Conservation (phyloP, 2,329 filamentous ascomycete species). For the Uncinocarpus reesii region DNA sequence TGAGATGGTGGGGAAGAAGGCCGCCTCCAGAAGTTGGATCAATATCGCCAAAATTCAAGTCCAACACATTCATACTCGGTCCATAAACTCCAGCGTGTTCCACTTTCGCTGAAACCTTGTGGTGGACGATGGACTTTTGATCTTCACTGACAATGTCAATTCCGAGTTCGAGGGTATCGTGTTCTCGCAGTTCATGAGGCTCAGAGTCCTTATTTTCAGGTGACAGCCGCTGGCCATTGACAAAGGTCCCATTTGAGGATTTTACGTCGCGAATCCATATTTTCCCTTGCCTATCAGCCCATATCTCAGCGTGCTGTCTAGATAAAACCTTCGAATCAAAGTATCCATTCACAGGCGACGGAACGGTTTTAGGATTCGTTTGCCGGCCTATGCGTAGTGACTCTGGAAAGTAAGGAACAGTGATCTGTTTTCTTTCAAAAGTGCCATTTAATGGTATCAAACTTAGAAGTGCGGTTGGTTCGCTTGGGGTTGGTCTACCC, state of each 20-base stretch:
- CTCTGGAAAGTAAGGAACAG: constrained; percentile 88
- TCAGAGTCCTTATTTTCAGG: constrained; percentile 94
- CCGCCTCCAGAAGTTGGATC: constrained; percentile 64
- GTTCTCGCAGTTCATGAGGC: constrained; percentile 81
- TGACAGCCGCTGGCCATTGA: constrained; percentile 82
- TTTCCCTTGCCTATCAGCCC: constrained; percentile 74
- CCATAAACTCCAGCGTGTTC: constrained; percentile 83
- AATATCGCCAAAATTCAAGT: constrained; percentile 85
- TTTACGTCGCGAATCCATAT: constrained; percentile 96
- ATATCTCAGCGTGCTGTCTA: constrained; percentile 90
- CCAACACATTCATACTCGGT: constrained; percentile 57
- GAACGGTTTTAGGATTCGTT: constrained; percentile 92
- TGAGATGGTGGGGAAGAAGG: constrained; percentile 59
- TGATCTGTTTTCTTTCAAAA: constrained; percentile 94
- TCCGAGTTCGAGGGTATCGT: constrained; percentile 85
- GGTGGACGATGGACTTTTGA: constrained; percentile 95
- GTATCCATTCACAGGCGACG: constrained; percentile 82
- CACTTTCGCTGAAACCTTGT: constrained; percentile 94
- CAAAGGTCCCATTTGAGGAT: constrained; percentile 96
- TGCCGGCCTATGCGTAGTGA: constrained; percentile 86
- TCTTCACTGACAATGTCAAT: constrained; percentile 99
- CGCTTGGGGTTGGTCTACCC: constrained; percentile 38
- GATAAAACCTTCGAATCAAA: constrained; percentile 98
- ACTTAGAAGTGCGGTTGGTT: constrained; percentile 68
- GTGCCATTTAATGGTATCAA: constrained; percentile 88